Evolutionary conservation across 1,284 basidiomycete species (phyloP), one percentile per base, ranked within the genome.

Genomic region (Megacollybia platyphylla): DNA sequence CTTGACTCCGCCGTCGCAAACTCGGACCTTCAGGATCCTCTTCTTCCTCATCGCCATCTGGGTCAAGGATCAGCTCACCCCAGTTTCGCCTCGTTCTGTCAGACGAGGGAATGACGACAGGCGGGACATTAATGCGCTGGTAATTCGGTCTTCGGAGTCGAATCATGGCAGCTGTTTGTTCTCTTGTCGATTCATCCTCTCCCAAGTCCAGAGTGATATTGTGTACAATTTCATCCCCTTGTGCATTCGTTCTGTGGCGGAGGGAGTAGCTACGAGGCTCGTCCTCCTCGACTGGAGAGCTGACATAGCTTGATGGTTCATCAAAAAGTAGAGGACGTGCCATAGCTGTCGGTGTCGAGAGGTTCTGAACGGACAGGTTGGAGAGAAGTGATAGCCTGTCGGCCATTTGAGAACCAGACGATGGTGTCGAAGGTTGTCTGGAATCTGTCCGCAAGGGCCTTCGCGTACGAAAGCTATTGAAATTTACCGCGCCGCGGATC

Each of bases 21-120:
- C 41, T 20, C 8, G 41, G 39, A 15, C 65, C 63, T 46, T 71
- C 70, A 6, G 67, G 48, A 44, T 65, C 63, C 48, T 65, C 64
- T 48, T 72, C 69, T 50, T 71, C 72, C 10, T 70, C 69, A 47
- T 76, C 68, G 1, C 74, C 74, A 50, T 78, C 71, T 5, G 65
- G 56, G 55, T 77, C 69, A 30, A 78, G 62, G 40, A 70, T 34
- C 7, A 34, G 15, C 32, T n/a, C 4, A n/a, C 15, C 15, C 32
- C 32, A 3, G 5, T n/a, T 17, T n/a, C 15, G 15, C n/a, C 32
- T 17, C 5, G 2, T 17, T 34, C 32, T n/a, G 11, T 34, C 32
- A n/a, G 32, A 34, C n/a, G n/a, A 17, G 32, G 15, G 15, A 17
- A 34, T 34, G 32, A 17, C 15, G 32, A 34, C 15, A 34, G 32